Conservation (phyloP, 73 alveolate genomes). For the Symbiodinium natans region DNA sequence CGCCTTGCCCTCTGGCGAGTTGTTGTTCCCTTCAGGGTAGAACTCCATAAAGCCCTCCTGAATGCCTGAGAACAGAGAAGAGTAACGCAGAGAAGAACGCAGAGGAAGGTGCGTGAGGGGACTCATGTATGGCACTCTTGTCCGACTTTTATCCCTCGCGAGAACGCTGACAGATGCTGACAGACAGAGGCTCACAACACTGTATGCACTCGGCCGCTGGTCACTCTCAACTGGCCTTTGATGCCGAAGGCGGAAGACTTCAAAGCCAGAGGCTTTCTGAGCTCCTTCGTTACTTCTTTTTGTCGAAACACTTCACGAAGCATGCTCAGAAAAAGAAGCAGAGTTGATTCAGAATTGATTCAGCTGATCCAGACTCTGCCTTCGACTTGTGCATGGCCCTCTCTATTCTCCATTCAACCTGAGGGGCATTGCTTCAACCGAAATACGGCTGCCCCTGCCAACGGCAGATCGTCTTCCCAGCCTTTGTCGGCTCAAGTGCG, state of each 20-base stretch:
- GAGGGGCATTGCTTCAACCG: neutral
- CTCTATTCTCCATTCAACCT: constrained; percentile 86
- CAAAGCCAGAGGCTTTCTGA: constrained; percentile 68
- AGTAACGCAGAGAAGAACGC: neutral
- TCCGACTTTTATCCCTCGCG: too few species aligned
- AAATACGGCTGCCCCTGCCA: neutral
- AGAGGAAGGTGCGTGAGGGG: too few species aligned
- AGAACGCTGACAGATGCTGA: too few species aligned
- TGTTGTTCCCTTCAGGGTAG: constrained; percentile 83
- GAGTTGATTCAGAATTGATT: too few species aligned
- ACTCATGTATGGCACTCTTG: too few species aligned
- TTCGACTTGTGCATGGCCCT: constrained; percentile 43
- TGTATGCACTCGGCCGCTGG: too few species aligned
- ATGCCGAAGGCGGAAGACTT: constrained; percentile 57
- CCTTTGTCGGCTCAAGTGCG: constrained; percentile 83
- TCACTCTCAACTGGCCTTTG: constrained; percentile 28
- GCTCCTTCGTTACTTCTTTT: too few species aligned
- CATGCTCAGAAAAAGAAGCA: too few species aligned
- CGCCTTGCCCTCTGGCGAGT: constrained; percentile 83
- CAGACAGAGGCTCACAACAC: too few species aligned
- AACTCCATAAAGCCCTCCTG: constrained; percentile 77
- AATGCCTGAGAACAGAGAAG: constrained; percentile 17
- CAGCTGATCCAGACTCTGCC: neutral
- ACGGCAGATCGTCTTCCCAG: neutral
- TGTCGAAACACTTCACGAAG: too few species aligned